Conservation (phyloP, 768 basidiomycete genomes). For the Calocybe indica region DNA sequence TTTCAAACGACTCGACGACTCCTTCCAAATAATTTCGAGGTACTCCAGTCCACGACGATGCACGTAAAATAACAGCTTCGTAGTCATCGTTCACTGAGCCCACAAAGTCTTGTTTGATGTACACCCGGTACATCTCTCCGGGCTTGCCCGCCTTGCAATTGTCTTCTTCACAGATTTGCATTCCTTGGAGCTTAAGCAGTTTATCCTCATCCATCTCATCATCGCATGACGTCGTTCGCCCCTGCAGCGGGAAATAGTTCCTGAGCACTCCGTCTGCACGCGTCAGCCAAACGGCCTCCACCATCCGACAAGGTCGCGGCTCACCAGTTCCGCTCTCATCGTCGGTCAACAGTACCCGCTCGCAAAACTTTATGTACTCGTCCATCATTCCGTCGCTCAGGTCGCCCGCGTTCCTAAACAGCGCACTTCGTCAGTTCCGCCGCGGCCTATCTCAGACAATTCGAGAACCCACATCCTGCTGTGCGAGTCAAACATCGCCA, state of each 20-base stretch:
- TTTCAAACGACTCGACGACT: constrained; percentile 63
- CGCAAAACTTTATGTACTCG: constrained; percentile 61
- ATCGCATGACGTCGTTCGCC: background rate
- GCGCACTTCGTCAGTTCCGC: background rate
- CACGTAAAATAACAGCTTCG: constrained; percentile 43
- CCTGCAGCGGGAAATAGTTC: constrained; percentile 34
- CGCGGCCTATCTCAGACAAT: constrained; percentile 1
- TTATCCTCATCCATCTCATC: constrained; percentile 5
- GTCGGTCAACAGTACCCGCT: constrained; percentile 38
- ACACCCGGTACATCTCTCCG: constrained; percentile 60
- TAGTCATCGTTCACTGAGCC: constrained; percentile 53
- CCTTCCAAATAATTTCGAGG: constrained; percentile 41
- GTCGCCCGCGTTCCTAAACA: constrained; percentile 46
- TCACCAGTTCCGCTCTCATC: constrained; percentile 18
- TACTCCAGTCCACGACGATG: constrained; percentile 52
- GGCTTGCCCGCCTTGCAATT: constrained; percentile 28
- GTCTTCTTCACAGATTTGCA: too few species aligned
- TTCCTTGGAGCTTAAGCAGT: too few species aligned
- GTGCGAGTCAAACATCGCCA: constrained; percentile 35
- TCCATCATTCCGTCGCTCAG: constrained; percentile 49
- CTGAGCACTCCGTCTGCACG: constrained; percentile 21
- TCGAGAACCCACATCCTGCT: constrained; percentile 36
- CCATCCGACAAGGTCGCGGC: background rate
- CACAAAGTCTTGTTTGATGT: constrained; percentile 58
- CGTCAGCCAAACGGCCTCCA: constrained; percentile 9